Base-by-base conservation (phyloP, 768 basidiomycete species). In the Russula vinacea region DNA sequence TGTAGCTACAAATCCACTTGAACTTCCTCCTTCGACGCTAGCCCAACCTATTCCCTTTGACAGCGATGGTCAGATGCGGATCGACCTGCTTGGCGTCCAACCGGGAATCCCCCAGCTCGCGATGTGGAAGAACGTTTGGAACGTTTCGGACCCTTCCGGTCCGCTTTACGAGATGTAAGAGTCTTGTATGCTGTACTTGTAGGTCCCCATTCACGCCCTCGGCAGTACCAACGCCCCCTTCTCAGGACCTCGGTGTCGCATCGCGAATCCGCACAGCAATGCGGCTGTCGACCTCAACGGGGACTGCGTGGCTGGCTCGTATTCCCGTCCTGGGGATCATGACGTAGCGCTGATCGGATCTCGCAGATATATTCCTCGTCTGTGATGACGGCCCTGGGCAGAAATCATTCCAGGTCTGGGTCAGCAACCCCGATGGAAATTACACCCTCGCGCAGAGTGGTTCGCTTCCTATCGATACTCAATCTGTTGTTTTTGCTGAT, bases 241-340 rank as follows among this genome's bases (percentile, higher is more conserved):
- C 68, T 74, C 79, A 24, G 86, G 83, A 16, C 68, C 79, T 17
- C 84, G 86, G 49, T 99, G 97, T 75, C 81, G 76, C 11, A 73
- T 93, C n/a, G 83, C 91, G 13, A 86, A 88, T 67, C 95, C 96
- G 6, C 97, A 98, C 72, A 94, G 90, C 72, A 97, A 95, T 74
- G 95, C 94, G 0, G 89, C 94, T 19, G 83, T 98, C 5, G 97
- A 99, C 71, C 77, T 99, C 44, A 85, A 98, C 66, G 97, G 97
- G 14, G 97, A 99, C 74, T 98, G 97, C 74, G 80, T 97, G 4
- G 93, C 95, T 67, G 93, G 93, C 89, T 65, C 67, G 79, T 75
- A 11, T 26, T 49, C 14, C 42, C 32, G 19, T 24, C 9, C 9
- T 33, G 53, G 6, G 16, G 0, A 37, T 51, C 24, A 32, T 57